Base-by-base conservation (phyloP, 2,329 filamentous ascomycete species). In the Tolypocladium capitatum region DNA sequence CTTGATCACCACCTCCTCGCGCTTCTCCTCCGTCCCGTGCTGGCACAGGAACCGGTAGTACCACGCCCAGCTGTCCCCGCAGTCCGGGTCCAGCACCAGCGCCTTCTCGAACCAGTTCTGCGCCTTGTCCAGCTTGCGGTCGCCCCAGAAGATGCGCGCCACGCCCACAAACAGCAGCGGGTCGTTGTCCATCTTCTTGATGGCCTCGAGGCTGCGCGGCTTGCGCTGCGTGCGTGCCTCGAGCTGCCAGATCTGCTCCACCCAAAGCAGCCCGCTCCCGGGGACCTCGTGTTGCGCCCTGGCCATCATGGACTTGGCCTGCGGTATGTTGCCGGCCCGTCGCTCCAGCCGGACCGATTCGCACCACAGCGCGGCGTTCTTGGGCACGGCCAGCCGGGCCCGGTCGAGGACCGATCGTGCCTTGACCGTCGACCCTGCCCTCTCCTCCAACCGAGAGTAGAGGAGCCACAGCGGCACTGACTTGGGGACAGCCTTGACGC, bases 21-120 rank as follows among this genome's bases (percentile, higher is more conserved):
- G 76, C 81, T 97, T 98, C 72, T 95, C 91, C 49, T 88, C 83
- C 5, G 89, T 96, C 10, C 92, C 94, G 68, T 98, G 90, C 72
- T 96, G 87, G 55, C 81, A 63, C 54, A 97, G 62, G 64, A 97
- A 98, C 65, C 91, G 90, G 66, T 89, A 92, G 66, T 96, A 98
- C 91, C 91, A 98, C 20, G 89, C 91, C 94, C 94, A 98, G 11
- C 82, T 86, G 69, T 98, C 94, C 45, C 92, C 92, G 45, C 81
- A 70, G 63, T 97, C 90, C 33, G 83, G 80, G 60, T 98, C 89
- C 13, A 92, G 72, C 47, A 95, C 74, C 48, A 96, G 81, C 0
- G 92, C 92, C 68, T 94, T 95, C 68, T 96, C 89, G 64, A 98
- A 98, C 92, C 92, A 98, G 54, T 80, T 90, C 66, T 90, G 85